These are phyloP conservation scores for Saccharomycopsis sp. DNA, from an alignment of 805 yeast genomes.

Conservation along the genomic window DNA sequence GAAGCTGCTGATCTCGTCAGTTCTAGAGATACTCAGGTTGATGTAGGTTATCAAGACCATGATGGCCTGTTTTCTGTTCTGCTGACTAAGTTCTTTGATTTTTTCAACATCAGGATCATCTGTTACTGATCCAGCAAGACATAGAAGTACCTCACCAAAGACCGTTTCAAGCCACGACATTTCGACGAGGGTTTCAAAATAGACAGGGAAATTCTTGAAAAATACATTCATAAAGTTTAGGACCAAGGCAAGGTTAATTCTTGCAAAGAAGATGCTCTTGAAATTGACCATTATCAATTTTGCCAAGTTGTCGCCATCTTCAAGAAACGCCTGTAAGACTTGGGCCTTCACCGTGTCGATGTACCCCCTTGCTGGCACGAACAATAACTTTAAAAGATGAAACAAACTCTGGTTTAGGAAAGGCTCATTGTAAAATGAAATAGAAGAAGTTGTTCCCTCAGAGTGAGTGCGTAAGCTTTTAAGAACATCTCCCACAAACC, in stretches of 20 bases:
- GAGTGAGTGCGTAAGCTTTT: not conserved
- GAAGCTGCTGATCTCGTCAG: not conserved
- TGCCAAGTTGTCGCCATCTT: no score
- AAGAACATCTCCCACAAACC: slow-evolving; percentile 5
- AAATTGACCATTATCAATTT: slow-evolving; percentile 13
- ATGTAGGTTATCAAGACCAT: slow-evolving; percentile 8
- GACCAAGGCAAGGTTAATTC: slow-evolving; percentile 15
- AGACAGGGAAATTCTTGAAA: slow-evolving; percentile 12
- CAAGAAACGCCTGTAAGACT: not conserved
- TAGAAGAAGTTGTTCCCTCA: not conserved
- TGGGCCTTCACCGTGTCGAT: not conserved
- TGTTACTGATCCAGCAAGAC: not conserved
- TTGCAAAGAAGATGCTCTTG: slow-evolving; percentile 15
- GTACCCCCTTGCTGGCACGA: slow-evolving; percentile 1
- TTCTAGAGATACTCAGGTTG: slow-evolving; percentile 1
- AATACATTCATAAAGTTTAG: slow-evolving; percentile 13
- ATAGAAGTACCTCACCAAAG: no score
- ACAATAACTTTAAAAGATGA: slow-evolving; percentile 15
- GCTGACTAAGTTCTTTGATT: slow-evolving; percentile 13
- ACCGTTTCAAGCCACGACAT: no score
- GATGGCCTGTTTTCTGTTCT: not conserved
- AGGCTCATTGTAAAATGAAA: slow-evolving; percentile 19
- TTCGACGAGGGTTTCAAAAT: not conserved
- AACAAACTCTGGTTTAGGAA: slow-evolving; percentile 18
- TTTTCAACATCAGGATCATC: not conserved